These are phyloP conservation scores for Salix exigua DNA, from an alignment of 345 rosid species.

Conservation along the genomic window DNA sequence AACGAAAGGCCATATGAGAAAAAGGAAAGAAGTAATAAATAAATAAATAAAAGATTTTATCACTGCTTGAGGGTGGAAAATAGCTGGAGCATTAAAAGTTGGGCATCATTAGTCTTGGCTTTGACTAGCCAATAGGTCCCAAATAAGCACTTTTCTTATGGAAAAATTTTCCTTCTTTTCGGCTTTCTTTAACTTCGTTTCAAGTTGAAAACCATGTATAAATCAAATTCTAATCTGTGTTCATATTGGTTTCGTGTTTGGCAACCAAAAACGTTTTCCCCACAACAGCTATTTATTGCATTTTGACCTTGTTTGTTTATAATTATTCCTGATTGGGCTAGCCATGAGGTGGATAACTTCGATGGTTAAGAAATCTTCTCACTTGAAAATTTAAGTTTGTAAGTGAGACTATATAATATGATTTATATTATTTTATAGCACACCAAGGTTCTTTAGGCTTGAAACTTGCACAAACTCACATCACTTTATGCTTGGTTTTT, in stretches of 20 bases:
- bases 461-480: no score
- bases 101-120: constrained; percentile 3
- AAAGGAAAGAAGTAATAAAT: not conserved
- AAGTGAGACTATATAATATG: no score
- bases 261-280: not conserved
- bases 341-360: no score
- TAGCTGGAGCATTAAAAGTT: not conserved
- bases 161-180: constrained; percentile 7
- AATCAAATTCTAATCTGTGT: not conserved
- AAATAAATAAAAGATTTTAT: not conserved
- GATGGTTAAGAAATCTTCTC: no score
- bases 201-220: not conserved
- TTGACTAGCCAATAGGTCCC: not conserved
- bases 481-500: no score
- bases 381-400: no score
- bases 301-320: no score
- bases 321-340: no score
- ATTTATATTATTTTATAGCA: no score
- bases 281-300: no score
- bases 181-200: not conserved
- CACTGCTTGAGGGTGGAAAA: not conserved
- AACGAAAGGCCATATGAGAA: not conserved
- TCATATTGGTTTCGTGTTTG: not conserved
- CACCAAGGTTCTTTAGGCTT: no score
- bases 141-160: not conserved